These are phyloP conservation scores for Penicillium sp. DNA, from an alignment of 2,329 filamentous ascomycete genomes.

Conservation along the genomic window DNA sequence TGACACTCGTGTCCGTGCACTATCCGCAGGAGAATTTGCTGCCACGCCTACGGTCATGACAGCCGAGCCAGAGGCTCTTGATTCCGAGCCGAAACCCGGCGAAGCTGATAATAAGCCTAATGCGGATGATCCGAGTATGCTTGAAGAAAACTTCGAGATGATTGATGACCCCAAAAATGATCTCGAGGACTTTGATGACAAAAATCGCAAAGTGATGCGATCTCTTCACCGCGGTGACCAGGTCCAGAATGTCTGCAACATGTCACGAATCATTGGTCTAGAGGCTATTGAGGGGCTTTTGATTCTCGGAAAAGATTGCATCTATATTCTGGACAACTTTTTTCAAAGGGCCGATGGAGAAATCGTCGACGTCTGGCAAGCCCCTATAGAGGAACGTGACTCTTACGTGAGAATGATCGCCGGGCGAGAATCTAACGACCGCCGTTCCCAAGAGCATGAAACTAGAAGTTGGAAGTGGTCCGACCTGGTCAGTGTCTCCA, in stretches of 20 bases:
- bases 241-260: conserved; percentile 92
- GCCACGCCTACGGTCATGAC: conserved; percentile 39
- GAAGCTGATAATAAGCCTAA: conserved; percentile 39
- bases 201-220: conserved; percentile 96
- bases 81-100: conserved; percentile 34
- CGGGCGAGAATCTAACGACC: conserved; percentile 68
- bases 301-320: conserved; percentile 85
- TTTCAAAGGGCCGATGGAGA: conserved; percentile 95
- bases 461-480: conserved; percentile 92
- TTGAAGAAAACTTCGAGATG: conserved; percentile 94
- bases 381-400: conserved; percentile 87
- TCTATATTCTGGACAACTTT: conserved; percentile 96
- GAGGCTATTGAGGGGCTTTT: conserved; percentile 93
- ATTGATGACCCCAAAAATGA: conserved; percentile 90
- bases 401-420: conserved; percentile 94
- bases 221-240: conserved; percentile 87
- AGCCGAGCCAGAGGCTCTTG: conserved; percentile 37
- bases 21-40: conserved; percentile 48
- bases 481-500: conserved; percentile 93
- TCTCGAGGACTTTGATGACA: conserved; percentile 89
- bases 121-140: conserved; percentile 44
- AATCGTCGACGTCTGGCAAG: conserved; percentile 95
- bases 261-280: conserved; percentile 89
- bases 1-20: conserved; percentile 48
- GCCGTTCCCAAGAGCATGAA: conserved; percentile 71